A percentile compares a stretch with the other conserved stretches of the same genome.
These are phyloP conservation scores for Citrus glauca DNA, from an alignment of 345 rosid genomes.

Conservation along the genomic window DNA sequence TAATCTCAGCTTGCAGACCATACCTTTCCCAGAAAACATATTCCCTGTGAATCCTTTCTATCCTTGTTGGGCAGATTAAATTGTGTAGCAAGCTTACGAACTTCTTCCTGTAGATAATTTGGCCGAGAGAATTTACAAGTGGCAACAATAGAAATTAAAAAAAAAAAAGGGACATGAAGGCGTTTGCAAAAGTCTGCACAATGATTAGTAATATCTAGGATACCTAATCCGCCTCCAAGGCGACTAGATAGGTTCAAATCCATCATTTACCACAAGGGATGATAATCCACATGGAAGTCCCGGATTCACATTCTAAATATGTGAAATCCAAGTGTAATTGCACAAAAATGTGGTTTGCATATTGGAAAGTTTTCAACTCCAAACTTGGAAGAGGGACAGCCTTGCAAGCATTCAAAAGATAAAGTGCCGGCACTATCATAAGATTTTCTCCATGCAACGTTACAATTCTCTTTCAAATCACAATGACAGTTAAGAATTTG, in stretches of 20 bases:
- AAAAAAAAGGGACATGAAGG: neutral
- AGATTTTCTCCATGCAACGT: too few species aligned
- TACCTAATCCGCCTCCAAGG: neutral
- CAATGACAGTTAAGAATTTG: too few species aligned
- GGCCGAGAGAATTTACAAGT: neutral
- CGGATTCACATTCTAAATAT: too few species aligned
- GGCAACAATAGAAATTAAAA: neutral
- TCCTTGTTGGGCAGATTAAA: slow-evolving; percentile 84
- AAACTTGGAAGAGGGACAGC: too few species aligned
- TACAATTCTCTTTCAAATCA: too few species aligned
- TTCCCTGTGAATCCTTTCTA: slow-evolving; percentile 96
- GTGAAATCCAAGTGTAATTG: too few species aligned
- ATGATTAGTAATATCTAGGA: neutral
- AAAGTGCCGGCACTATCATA: too few species aligned
- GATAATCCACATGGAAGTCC: too few species aligned
- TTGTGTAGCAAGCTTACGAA: slow-evolving; percentile 64
- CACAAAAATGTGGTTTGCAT: too few species aligned
- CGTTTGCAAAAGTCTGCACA: neutral
- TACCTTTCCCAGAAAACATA: slow-evolving; percentile 97
- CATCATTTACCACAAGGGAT: neutral
- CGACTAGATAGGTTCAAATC: neutral
- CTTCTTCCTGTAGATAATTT: slow-evolving; percentile 59
- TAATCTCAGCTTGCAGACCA: neutral
- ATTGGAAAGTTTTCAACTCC: too few species aligned
- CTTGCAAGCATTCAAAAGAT: too few species aligned